These are phyloP conservation scores for Aspergillus transmontanensis DNA, from an alignment of 2,329 filamentous ascomycete species.

Conservation along the genomic window DNA sequence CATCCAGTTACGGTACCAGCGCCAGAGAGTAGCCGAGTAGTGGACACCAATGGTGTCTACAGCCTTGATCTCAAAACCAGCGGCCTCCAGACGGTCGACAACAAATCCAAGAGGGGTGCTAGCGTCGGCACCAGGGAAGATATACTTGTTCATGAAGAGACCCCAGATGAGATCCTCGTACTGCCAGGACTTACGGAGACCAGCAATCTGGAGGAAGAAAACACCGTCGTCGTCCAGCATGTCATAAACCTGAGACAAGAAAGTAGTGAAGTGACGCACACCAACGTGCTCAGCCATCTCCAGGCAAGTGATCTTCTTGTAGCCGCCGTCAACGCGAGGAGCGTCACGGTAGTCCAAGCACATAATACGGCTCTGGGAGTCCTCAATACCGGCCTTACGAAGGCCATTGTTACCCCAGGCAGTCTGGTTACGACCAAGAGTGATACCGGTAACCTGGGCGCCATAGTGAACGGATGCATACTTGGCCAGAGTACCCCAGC, in stretches of 20 bases:
- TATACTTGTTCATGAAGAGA: constrained; percentile 99
- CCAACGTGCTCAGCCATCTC: constrained; percentile 99
- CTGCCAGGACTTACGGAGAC: constrained; percentile 92
- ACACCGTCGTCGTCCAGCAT: constrained; percentile 97
- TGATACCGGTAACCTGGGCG: constrained; percentile 82
- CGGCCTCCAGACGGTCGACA: constrained; percentile 79
- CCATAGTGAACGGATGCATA: constrained; percentile 93
- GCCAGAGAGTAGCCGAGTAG: constrained; percentile 95
- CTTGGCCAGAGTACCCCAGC: constrained; percentile 94
- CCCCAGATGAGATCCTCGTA: constrained; percentile 98
- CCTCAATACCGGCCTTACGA: constrained; percentile 76
- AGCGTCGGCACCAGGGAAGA: constrained; percentile 96
- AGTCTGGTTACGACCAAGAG: constrained; percentile 93
- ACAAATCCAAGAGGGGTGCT: constrained; percentile 90
- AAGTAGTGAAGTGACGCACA: constrained; percentile 79
- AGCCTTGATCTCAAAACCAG: constrained; percentile 87
- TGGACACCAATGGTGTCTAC: constrained; percentile 94
- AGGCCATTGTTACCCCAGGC: constrained; percentile 94
- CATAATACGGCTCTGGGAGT: constrained; percentile 86
- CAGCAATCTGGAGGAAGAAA: constrained; percentile 95
- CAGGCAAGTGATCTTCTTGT: constrained; percentile 94
- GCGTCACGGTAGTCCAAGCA: constrained; percentile 98
- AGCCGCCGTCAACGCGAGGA: constrained; percentile 73
- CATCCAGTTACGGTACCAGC: constrained; percentile 99
- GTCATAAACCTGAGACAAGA: constrained; percentile 84